Conservation (phyloP, 768 basidiomycete genomes). For the Kwoniella sp. region DNA sequence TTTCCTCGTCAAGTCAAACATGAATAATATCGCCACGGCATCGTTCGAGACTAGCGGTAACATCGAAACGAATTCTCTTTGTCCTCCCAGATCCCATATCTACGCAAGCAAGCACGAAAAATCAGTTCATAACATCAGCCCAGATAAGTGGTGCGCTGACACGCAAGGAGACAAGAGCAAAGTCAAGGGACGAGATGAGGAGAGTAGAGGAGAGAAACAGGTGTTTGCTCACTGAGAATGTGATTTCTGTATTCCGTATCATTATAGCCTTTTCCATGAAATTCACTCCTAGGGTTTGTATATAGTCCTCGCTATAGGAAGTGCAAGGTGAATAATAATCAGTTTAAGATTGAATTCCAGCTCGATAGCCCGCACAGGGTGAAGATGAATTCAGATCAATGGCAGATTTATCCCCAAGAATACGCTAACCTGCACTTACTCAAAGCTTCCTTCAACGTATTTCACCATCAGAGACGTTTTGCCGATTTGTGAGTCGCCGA, state of each 20-base stretch:
- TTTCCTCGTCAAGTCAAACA: slow-evolving; percentile 98
- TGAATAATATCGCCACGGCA: slow-evolving; percentile 98
- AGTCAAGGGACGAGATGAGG: too few relatives aligned
- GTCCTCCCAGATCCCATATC: slow-evolving; percentile 96
- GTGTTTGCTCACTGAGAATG: slow-evolving; percentile 68
- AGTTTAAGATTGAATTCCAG: too few relatives aligned
- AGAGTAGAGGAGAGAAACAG: too few relatives aligned
- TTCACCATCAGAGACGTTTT: slow-evolving; percentile 99
- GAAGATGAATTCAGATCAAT: too few relatives aligned
- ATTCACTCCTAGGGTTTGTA: slow-evolving; percentile 99
- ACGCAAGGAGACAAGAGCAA: too few relatives aligned
- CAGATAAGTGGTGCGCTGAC: too few relatives aligned
- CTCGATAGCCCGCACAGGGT: too few relatives aligned
- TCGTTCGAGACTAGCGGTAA: slow-evolving; percentile 97
- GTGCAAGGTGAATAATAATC: too few relatives aligned
- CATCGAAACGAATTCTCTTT: slow-evolving; percentile 99
- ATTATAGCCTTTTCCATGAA: slow-evolving; percentile 99
- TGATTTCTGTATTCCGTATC: slow-evolving; percentile 96
- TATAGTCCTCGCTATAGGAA: slow-evolving; percentile 78
- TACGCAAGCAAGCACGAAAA: slow-evolving; percentile 21
- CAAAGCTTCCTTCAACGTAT: slow-evolving; percentile 97
- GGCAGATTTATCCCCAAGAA: too few relatives aligned
- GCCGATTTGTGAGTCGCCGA: slow-evolving; percentile 98
- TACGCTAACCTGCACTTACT: too few relatives aligned
- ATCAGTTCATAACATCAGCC: too few relatives aligned